These are phyloP conservation scores for Magnaporthiopsis incrustans DNA, from an alignment of 2,329 filamentous ascomycete genomes.

Conservation along the genomic window DNA sequence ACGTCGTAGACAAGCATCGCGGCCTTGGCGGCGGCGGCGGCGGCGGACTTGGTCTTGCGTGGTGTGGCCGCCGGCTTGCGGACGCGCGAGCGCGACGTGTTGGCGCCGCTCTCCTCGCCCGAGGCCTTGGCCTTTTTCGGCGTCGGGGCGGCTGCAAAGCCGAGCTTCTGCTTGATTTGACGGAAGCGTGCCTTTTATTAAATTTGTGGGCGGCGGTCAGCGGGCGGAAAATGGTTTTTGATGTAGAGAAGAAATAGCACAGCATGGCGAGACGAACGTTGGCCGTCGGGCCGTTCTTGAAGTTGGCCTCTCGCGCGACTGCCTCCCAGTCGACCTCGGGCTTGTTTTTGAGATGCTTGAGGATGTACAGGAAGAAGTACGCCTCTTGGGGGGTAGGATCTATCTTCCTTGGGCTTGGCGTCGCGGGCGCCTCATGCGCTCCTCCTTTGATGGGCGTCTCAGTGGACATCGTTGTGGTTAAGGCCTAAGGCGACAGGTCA, in stretches of 20 bases:
- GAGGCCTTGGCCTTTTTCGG: constrained; percentile 6
- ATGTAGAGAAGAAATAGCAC: background rate
- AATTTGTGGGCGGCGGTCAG: background rate
- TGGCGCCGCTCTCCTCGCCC: background rate
- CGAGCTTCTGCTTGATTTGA: constrained; percentile 40
- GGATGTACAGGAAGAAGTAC: constrained; percentile 35
- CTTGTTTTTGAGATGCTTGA: constrained; percentile 34
- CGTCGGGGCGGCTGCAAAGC: constrained; percentile 17
- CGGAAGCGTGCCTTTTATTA: constrained; percentile 34
- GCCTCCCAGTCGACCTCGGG: constrained; percentile 40
- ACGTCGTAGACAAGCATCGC: background rate
- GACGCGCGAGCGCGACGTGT: background rate
- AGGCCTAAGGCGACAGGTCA: background rate
- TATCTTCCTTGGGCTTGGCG: constrained; percentile 3
- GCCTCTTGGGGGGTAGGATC: constrained; percentile 32
- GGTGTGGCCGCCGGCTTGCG: constrained; percentile 9
- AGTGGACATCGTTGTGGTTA: constrained; percentile 5
- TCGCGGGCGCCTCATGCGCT: background rate
- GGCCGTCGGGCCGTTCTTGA: constrained; percentile 38
- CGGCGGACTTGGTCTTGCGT: background rate
- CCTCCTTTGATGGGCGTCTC: constrained; percentile 4
- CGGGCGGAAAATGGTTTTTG: background rate
- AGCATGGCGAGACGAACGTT: constrained; percentile 24
- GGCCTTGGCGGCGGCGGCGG: background rate
- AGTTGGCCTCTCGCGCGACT: constrained; percentile 32